A percentile compares a stretch with the other conserved stretches of the same genome.
Evolutionary conservation across 108 stramenopile genomes (phyloP).

Genomic region (Nitzschia palea): DNA sequence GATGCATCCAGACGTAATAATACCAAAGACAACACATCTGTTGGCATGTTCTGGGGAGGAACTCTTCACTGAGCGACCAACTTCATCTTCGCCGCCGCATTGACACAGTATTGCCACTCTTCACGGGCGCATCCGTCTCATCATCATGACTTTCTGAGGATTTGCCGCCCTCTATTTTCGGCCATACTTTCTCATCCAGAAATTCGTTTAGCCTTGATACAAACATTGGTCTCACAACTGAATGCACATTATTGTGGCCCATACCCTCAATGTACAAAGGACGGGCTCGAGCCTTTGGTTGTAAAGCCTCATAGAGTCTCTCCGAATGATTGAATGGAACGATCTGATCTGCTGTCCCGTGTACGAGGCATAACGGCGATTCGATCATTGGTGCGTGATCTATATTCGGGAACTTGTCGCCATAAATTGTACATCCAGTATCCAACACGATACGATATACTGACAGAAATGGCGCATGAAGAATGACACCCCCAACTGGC

Average conservation of each 20-base stretch:
- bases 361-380: slow-evolving; percentile 84
- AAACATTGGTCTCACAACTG: slow-evolving; percentile 78
- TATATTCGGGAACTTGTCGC: slow-evolving; percentile 96
- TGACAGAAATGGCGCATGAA: slow-evolving; percentile 95
- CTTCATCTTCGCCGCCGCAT: not conserved
- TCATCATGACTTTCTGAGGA: too few relatives aligned
- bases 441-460: slow-evolving; percentile 93
- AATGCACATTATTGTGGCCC: slow-evolving; percentile 90
- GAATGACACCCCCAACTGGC: slow-evolving; percentile 90
- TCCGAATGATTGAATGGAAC: slow-evolving; percentile 95
- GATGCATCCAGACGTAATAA: too few relatives aligned
- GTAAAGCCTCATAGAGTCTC: slow-evolving; percentile 61
- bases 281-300: slow-evolving; percentile 55
- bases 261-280: slow-evolving; percentile 89
- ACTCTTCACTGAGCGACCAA: too few relatives aligned
- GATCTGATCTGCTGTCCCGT: slow-evolving; percentile 94
- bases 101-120: not conserved
- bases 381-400: slow-evolving; percentile 78
- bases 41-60: too few relatives aligned
- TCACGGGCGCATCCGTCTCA: not conserved
- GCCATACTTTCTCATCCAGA: slow-evolving; percentile 73
- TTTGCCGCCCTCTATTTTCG: slow-evolving; percentile 30
- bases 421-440: slow-evolving; percentile 91
- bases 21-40: too few relatives aligned
- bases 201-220: slow-evolving; percentile 74